phyloP scores from a whole-genome alignment of 192 early-diverging fungal genomes.

The Endogone sp. region DNA sequence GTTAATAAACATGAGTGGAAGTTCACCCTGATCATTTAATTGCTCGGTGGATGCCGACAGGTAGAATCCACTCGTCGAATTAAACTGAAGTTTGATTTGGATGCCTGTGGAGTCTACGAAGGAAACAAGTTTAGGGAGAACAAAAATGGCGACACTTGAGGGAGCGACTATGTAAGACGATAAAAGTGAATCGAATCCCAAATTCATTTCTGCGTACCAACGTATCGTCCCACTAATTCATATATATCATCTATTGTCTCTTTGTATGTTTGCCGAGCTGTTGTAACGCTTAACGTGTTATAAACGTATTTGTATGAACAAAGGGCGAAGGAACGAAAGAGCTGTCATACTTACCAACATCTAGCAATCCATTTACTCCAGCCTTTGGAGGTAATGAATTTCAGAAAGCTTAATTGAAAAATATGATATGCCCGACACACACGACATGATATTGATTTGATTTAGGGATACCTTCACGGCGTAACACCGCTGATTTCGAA shows the following conservation, averaged over 20 bases:
- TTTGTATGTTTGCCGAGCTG: conserved; percentile 73
- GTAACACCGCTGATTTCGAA: conserved; percentile 83
- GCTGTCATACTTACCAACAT: conserved; percentile 57
- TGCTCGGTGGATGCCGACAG: conserved; percentile 26
- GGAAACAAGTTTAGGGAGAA: conserved; percentile 1
- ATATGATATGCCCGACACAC: too few species aligned
- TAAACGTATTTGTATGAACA: not conserved
- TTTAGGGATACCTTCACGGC: conserved; percentile 59
- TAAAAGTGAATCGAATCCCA: too few species aligned
- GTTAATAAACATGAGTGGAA: conserved; percentile 75
- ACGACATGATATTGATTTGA: not conserved
- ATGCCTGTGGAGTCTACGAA: conserved; percentile 48
- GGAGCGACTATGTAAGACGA: too few species aligned
- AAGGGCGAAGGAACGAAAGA: not conserved
- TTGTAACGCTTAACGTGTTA: not conserved
- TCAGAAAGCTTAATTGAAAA: conserved; percentile 1
- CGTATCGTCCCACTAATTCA: conserved; percentile 49
- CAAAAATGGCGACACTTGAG: too few species aligned
- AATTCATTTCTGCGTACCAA: conserved; percentile 33
- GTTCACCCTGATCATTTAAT: conserved; percentile 30
- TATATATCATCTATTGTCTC: conserved; percentile 72
- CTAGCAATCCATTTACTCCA: conserved; percentile 79
- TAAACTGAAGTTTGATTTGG: conserved; percentile 66
- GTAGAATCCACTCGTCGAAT: conserved; percentile 55
- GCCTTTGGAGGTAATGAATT: conserved; percentile 31